Evolutionary conservation across 345 rosid genomes (phyloP).

Genomic region (Arabidopsis suecica): DNA sequence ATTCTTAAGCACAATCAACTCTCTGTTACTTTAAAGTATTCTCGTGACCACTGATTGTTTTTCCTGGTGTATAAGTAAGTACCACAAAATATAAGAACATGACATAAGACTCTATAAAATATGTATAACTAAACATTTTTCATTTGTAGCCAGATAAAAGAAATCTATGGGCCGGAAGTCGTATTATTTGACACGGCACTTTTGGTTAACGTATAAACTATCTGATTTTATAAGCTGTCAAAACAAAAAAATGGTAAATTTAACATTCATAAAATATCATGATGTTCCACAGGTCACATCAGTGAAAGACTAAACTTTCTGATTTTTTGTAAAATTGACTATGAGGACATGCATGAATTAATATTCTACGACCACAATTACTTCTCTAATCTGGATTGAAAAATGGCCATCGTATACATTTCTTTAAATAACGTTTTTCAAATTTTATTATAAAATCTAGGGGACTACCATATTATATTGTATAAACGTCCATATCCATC

Average conservation of each 20-base stretch:
- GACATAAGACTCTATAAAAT: conserved; percentile 2
- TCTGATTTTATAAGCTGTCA: too few species aligned
- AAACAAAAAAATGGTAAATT: background rate
- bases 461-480: background rate
- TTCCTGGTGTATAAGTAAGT: conserved; percentile 8
- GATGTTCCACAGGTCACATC: background rate
- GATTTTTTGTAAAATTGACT: background rate
- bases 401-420: background rate
- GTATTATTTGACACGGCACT: conserved; percentile 7
- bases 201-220: background rate
- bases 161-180: background rate
- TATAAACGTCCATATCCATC: background rate
- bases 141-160: background rate
- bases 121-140: background rate
- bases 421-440: background rate
- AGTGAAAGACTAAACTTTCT: background rate
- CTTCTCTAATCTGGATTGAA: background rate
- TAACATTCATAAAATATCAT: background rate
- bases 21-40: background rate
- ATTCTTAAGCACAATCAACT: conserved; percentile 9
- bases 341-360: background rate
- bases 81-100: conserved; percentile 6
- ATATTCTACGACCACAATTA: background rate
- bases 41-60: conserved; percentile 27
- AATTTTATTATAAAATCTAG: background rate